Evolutionary conservation across 441 rosid species (phyloP).

Genomic region (Mallotus repandus): DNA sequence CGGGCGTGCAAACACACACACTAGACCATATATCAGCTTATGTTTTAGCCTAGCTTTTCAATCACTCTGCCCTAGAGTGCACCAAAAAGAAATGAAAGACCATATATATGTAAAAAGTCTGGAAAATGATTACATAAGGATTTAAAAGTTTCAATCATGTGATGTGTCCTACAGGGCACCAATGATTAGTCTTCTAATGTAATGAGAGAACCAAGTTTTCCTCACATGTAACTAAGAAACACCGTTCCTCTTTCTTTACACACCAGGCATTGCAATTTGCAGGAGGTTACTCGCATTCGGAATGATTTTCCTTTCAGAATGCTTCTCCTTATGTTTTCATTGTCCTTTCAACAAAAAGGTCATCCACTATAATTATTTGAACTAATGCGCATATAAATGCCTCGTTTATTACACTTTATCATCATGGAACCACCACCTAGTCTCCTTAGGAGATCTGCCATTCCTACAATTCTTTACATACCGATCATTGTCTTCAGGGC

Average conservation of each 20-base stretch:
- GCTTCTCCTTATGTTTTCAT: slow-evolving; percentile 30
- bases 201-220: slow-evolving; percentile 19
- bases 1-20: no score
- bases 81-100: background rate
- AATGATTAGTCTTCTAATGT: slow-evolving; percentile 17
- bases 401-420: slow-evolving; percentile 67
- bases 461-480: slow-evolving; percentile 95
- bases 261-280: slow-evolving; percentile 51
- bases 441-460: slow-evolving; percentile 98
- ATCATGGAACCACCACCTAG: slow-evolving; percentile 99
- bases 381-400: slow-evolving; percentile 31
- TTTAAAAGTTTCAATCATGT: slow-evolving; percentile 11
- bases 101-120: background rate
- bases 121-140: slow-evolving; percentile 9
- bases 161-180: slow-evolving; percentile 16
- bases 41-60: no score
- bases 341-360: slow-evolving; percentile 30
- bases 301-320: slow-evolving; percentile 27
- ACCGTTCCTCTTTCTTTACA: slow-evolving; percentile 43
- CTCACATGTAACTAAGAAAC: slow-evolving; percentile 21
- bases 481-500: slow-evolving; percentile 96
- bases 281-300: slow-evolving; percentile 38
- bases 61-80: no score
- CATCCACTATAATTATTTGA: slow-evolving; percentile 33
- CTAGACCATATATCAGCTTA: no score